Evolutionary conservation across 2,329 filamentous ascomycete genomes (phyloP), one percentile per base, ranked within the genome.

Genomic region (Harringtonia aguacate): DNA sequence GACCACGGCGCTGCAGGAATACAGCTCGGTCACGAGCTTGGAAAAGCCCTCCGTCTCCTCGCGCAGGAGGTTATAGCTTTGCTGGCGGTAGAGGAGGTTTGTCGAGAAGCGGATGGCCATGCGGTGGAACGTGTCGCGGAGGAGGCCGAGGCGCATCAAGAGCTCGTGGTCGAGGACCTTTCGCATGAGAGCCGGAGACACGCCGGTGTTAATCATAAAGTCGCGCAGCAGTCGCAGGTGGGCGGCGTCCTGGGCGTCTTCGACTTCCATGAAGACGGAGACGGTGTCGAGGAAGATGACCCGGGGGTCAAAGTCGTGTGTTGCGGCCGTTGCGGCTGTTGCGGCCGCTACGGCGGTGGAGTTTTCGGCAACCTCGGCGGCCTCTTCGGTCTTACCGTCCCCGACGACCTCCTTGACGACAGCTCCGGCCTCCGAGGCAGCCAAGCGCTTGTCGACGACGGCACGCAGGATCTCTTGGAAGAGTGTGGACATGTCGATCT

Each of bases 1-100:
- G 48, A 76, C 79, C 53, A 81, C 81, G 55, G 84, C 86, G 1
- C 47, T 48, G 42, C 85, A 94, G 8, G 87, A 90, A 62, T 95
- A 98, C 28, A 97, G 80, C 61, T 98, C 92, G 0, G 90, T 95
- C 48, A 95, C 80, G 38, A 98, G 77, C 61, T 98, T 98, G 0
- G 92, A 89, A 59, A 95, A 98, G 34, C 94, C 92, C 64, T 98
- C 92, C 0, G 87, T 87, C 63, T 98, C 92, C 65, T 98, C 92
- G 36, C 92, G 81, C 18, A 98, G 69, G 8, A 98, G 68, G 56
- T 98, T 98, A 69, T 95, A 97, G 61, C 95, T 97, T 14, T 90
- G 87, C 63, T 97, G 92, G 48, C 89, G 83, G 61, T 98, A 98
- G 1, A 98, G 74, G 5, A 92, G 72, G 55, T 95, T 94, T 8